phyloP scores from a whole-genome alignment of 1,284 basidiomycete genomes.

The Flammula alnicola region DNA sequence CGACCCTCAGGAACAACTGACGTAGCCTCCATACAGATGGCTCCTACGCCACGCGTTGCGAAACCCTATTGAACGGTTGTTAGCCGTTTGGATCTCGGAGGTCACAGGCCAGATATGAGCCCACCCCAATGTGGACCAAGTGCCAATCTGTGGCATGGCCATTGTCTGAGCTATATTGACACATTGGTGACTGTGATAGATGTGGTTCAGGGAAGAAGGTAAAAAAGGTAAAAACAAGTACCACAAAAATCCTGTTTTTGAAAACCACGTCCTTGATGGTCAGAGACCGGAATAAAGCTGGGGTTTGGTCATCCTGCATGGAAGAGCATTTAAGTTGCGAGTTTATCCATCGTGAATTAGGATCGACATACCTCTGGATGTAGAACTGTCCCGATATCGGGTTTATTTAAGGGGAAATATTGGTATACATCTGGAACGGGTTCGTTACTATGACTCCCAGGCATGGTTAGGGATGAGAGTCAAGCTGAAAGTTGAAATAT shows the following conservation, averaged over 20 bases:
- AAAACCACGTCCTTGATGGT: slow-evolving; percentile 66
- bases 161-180: slow-evolving; percentile 75
- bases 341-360: no score
- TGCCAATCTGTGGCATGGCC: slow-evolving; percentile 83
- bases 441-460: slow-evolving; percentile 46
- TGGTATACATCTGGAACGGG: slow-evolving; percentile 52
- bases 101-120: slow-evolving; percentile 24
- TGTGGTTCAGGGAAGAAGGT: background rate
- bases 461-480: background rate
- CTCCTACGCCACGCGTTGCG: slow-evolving; percentile 64
- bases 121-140: slow-evolving; percentile 71
- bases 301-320: slow-evolving; percentile 48
- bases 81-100: background rate
- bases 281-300: slow-evolving; percentile 71
- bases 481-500: background rate
- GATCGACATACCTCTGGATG: slow-evolving; percentile 33
- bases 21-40: slow-evolving; percentile 72
- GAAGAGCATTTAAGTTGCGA: background rate
- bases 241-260: slow-evolving; percentile 75
- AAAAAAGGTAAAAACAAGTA: slow-evolving; percentile 26
- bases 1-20: slow-evolving; percentile 80
- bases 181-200: slow-evolving; percentile 67
- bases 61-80: slow-evolving; percentile 44
- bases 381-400: slow-evolving; percentile 57
- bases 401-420: slow-evolving; percentile 67